phyloP scores from a whole-genome alignment of 2,329 filamentous ascomycete genomes.

The Pestalotiopsis sp. region DNA sequence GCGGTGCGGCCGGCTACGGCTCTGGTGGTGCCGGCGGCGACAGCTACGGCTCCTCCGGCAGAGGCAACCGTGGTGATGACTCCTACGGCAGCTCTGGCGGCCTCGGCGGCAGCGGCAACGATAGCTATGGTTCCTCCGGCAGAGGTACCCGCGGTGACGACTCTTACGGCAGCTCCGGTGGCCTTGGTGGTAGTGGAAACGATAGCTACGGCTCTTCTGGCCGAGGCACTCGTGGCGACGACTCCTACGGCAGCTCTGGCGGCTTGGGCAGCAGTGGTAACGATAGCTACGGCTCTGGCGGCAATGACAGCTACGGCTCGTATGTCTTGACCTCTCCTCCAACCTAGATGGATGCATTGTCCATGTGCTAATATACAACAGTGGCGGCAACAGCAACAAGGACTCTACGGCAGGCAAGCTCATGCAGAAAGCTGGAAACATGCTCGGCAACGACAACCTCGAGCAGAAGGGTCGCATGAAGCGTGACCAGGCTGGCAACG shows the following conservation, averaged over 20 bases:
- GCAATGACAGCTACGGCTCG: slow-evolving; percentile 1
- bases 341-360: slow-evolving; percentile 13
- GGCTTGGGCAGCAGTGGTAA: slow-evolving; percentile 31
- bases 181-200: slow-evolving; percentile 19
- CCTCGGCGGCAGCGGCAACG: slow-evolving; percentile 24
- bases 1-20: neutral
- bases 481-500: slow-evolving; percentile 41
- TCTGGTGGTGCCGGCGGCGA: slow-evolving; percentile 10
- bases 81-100: slow-evolving; percentile 25
- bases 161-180: neutral
- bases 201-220: slow-evolving; percentile 25
- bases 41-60: slow-evolving; percentile 18
- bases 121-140: slow-evolving; percentile 13
- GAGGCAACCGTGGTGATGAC: slow-evolving; percentile 20
- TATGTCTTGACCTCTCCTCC: slow-evolving; percentile 4
- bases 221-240: slow-evolving; percentile 21
- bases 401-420: slow-evolving; percentile 52
- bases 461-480: slow-evolving; percentile 52
- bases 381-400: slow-evolving; percentile 22
- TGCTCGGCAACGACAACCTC: slow-evolving; percentile 50
- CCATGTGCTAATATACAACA: slow-evolving; percentile 13
- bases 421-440: slow-evolving; percentile 58
- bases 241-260: slow-evolving; percentile 24
- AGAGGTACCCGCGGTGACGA: neutral
- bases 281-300: slow-evolving; percentile 23